Conservation (phyloP, 1,284 basidiomycete genomes). For the Cryptococcus jaspeensis region DNA sequence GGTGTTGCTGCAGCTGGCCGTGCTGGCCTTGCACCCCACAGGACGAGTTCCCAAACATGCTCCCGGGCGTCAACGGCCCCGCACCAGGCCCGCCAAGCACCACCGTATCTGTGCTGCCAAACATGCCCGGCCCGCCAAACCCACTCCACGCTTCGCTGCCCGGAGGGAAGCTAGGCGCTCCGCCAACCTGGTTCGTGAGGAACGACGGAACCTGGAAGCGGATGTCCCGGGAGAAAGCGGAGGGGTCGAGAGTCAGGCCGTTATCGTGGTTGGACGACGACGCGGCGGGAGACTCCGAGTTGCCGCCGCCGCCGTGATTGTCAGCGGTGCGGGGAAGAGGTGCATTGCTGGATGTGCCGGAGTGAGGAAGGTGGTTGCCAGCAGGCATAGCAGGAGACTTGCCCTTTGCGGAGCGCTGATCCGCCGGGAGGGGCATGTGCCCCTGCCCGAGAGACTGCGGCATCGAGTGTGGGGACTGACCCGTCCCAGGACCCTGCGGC, state of each 20-base stretch:
- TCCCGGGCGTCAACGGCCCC: conserved; percentile 23
- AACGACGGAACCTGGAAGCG: conserved; percentile 43
- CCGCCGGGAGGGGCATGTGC: conserved; percentile 17
- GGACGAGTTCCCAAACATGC: conserved; percentile 19
- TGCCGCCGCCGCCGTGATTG: neutral
- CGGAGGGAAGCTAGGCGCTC: conserved; percentile 39
- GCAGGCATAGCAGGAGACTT: neutral
- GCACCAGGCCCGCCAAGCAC: neutral
- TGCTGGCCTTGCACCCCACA: neutral
- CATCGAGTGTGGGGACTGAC: neutral
- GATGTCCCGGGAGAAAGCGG: conserved; percentile 42
- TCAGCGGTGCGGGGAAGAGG: neutral
- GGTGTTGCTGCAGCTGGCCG: conserved; percentile 4
- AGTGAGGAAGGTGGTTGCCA: neutral
- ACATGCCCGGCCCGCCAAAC: conserved; percentile 27
- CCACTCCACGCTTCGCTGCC: conserved; percentile 48
- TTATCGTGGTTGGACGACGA: conserved; percentile 14
- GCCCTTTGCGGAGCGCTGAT: neutral
- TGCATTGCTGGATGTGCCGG: too few relatives aligned
- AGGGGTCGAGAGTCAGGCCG: conserved; percentile 36
- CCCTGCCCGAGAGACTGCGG: conserved; percentile 10
- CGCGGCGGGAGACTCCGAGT: neutral
- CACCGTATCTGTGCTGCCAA: conserved; percentile 5
- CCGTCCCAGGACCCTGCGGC: neutral
- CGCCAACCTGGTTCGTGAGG: conserved; percentile 33